These are phyloP conservation scores for Carpinus fangiana DNA, from an alignment of 306 rosid species.

Conservation along the genomic window DNA sequence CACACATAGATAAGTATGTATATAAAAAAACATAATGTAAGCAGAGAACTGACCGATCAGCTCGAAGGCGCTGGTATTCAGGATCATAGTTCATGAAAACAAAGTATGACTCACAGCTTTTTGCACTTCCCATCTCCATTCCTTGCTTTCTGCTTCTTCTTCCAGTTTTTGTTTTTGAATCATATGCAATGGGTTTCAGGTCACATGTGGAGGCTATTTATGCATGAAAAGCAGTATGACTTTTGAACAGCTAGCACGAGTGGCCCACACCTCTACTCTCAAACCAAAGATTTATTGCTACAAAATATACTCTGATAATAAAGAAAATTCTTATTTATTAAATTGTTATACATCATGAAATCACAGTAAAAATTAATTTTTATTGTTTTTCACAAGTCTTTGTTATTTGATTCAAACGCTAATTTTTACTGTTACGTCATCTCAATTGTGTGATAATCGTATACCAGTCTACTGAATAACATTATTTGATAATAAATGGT, in stretches of 20 bases:
- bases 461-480: no score
- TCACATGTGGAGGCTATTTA: constrained; percentile 34
- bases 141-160: constrained; percentile 12
- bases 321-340: no score
- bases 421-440: no score
- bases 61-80: constrained; percentile 67
- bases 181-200: constrained; percentile 3
- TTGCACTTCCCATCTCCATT: constrained; percentile 48
- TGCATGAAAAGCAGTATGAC: constrained; percentile 10
- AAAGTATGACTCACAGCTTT: constrained; percentile 54
- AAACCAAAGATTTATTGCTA: neutral
- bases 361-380: no score
- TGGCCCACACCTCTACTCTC: neutral
- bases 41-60: constrained; percentile 53
- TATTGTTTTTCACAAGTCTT: no score
- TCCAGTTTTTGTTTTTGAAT: neutral
- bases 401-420: no score
- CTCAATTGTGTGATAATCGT: no score
- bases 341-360: no score
- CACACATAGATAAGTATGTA: neutral
- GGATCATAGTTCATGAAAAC: constrained; percentile 93
- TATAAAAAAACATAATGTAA: neutral
- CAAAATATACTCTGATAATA: no score
- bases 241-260: neutral
- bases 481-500: no score